Conservation (phyloP, 2,329 filamentous ascomycete species). For the Phialemonium atrogriseum region DNA sequence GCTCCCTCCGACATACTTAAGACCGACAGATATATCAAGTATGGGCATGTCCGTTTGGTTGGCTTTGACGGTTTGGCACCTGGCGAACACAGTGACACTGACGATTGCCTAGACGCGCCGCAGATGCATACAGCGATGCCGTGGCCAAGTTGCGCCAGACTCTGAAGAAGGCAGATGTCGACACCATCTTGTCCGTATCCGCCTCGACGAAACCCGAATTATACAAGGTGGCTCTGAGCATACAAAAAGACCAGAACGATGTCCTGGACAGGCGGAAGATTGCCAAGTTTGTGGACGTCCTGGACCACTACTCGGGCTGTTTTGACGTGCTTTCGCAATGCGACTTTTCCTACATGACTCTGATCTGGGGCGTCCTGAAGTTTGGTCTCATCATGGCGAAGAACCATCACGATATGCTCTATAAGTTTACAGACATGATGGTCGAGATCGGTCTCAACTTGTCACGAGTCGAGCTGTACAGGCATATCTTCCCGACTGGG, state of each 20-base stretch:
- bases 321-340: conserved; percentile 18
- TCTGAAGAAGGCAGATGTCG: too few relatives aligned
- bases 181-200: too few relatives aligned
- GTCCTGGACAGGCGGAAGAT: conserved; percentile 8
- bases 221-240: too few relatives aligned
- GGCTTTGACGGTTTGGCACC: too few relatives aligned
- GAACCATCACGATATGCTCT: conserved; percentile 14
- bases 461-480: conserved; percentile 13
- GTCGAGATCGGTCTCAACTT: conserved; percentile 16
- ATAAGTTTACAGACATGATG: conserved; percentile 16
- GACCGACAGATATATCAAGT: too few relatives aligned
- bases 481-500: conserved; percentile 14
- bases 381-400: conserved; percentile 15
- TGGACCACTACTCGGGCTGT: conserved; percentile 15
- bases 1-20: too few relatives aligned
- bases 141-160: too few relatives aligned
- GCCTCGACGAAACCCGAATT: too few relatives aligned
- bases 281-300: conserved; percentile 13
- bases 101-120: too few relatives aligned
- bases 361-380: conserved; percentile 17
- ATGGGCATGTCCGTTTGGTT: too few relatives aligned
- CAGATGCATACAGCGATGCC: too few relatives aligned
- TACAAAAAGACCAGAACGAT: conserved; percentile 7
- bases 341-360: conserved; percentile 15
- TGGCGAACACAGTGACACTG: too few relatives aligned